Base-by-base conservation (phyloP, 2,329 filamentous ascomycete species). In the Canariomyces notabilis region DNA sequence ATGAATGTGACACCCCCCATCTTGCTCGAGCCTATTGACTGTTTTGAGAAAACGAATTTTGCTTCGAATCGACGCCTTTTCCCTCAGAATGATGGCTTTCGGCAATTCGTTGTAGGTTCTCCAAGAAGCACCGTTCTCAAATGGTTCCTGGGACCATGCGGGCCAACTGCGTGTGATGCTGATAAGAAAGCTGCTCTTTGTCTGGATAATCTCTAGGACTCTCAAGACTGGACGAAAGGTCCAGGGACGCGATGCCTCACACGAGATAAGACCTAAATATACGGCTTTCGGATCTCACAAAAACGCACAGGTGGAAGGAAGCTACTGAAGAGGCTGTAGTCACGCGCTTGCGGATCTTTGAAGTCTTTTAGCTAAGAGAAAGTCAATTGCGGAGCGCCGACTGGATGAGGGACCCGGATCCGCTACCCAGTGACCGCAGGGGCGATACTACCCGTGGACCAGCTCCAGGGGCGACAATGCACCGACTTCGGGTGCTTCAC, bases 301-400 rank as follows among this genome's bases (percentile, higher is more conserved):
- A 32, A 35, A 33, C 18, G 4, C 21, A 41, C 20, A 15, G 26
- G 40, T 4, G 35, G 41, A 47, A 48, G 37, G 19, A 39, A 48
- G 40, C 37, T 43, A 46, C 21, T 44, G 49, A 39, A 33, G 34
- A 29, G 29, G 26, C 20, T 18, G 44, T 33, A 42, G 54, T 58
- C 56, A 58, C 53, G 55, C 49, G 56, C 37, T 29, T 41, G 12
- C 33, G 37, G 41, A 48, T 47, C 42, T 40, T 43, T 16, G 11
- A 20, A 42, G 48, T 42, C 23, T 53, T 42, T 57, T 57, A 56
- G 49, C 51, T 58, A 55, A 59, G 36, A 59, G 53, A 57, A 59
- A 53, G 54, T 46, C 42, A 46, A 53, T 48, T 49, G 54, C 44
- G 42, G 46, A 50, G 48, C 38, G 51, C 42, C 46, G 47, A 56